Conservation (phyloP, 164 flowering plant species). For the Vitis rupestris region DNA sequence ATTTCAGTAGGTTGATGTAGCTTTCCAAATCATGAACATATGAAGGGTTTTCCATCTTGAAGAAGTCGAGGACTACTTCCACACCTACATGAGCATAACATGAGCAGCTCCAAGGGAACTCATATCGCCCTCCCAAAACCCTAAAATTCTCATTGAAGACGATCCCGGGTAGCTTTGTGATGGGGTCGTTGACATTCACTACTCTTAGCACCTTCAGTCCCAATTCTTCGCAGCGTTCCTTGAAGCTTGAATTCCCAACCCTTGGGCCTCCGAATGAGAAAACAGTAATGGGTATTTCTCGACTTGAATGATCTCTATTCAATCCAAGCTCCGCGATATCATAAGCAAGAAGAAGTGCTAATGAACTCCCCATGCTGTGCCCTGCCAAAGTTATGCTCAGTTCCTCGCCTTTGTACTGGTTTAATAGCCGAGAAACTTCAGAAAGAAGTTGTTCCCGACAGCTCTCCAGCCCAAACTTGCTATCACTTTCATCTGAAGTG, state of each 20-base stretch:
- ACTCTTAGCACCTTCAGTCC: slow-evolving; percentile 72
- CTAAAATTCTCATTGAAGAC: slow-evolving; percentile 58
- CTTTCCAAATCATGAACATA: slow-evolving; percentile 66
- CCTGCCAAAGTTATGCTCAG: slow-evolving; percentile 75
- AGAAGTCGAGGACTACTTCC: slow-evolving; percentile 59
- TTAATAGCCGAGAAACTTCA: slow-evolving; percentile 34
- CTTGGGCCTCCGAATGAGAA: slow-evolving; percentile 84
- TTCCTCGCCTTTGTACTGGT: slow-evolving; percentile 53
- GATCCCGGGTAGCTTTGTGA: slow-evolving; percentile 57
- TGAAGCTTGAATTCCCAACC: slow-evolving; percentile 70
- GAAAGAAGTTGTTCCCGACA: slow-evolving; percentile 55
- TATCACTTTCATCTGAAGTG: slow-evolving; percentile 32
- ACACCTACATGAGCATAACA: slow-evolving; percentile 72
- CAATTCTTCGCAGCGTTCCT: slow-evolving; percentile 65
- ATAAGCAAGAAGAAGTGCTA: slow-evolving; percentile 69
- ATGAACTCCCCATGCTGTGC: slow-evolving; percentile 89
- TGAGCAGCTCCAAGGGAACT: slow-evolving; percentile 62
- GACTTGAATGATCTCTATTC: slow-evolving; percentile 9
- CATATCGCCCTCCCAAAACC: slow-evolving; percentile 44
- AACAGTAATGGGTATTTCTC: slow-evolving; percentile 54
- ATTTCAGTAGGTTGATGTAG: slow-evolving; percentile 38
- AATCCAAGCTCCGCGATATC: slow-evolving; percentile 76
- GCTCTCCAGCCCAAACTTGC: slow-evolving; percentile 38
- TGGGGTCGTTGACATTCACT: slow-evolving; percentile 67
- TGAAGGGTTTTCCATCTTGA: slow-evolving; percentile 56